Percentiles rank a stretch among this genome's conserved stretches.
Conservation (phyloP, 2,329 filamentous ascomycete species). For the Neocatenulostroma microsporum region DNA sequence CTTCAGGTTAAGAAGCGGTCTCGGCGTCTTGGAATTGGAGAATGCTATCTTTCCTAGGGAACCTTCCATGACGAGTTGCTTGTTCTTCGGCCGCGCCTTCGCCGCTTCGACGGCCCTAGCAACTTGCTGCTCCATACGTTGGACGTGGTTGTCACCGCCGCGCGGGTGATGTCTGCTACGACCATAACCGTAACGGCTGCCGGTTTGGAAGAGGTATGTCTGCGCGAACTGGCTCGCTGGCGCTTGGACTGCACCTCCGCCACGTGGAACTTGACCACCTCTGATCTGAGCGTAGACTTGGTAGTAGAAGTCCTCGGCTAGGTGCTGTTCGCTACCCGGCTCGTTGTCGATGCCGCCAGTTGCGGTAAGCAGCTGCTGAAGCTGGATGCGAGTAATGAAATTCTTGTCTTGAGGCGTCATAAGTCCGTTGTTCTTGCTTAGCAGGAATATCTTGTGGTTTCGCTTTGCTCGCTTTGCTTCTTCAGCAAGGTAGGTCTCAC, state of each 20-base stretch:
- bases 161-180: conserved; percentile 61
- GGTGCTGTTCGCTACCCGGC: conserved; percentile 62
- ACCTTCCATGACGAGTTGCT: conserved; percentile 91
- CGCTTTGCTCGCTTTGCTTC: conserved; percentile 93
- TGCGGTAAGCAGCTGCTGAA: conserved; percentile 90
- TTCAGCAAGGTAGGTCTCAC: conserved; percentile 73
- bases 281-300: conserved; percentile 95
- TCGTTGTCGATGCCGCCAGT: conserved; percentile 79
- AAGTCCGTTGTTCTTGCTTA: conserved; percentile 89
- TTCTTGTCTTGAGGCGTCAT: conserved; percentile 99
- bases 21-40: conserved; percentile 96
- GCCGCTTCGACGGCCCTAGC: conserved; percentile 94
- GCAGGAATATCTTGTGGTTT: conserved; percentile 93
- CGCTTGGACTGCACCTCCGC: no score
- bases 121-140: conserved; percentile 98
- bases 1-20: conserved; percentile 92
- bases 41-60: conserved; percentile 97
- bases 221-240: conserved; percentile 76
- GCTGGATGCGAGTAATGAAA: conserved; percentile 94
- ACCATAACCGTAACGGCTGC: conserved; percentile 66
- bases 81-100: conserved; percentile 96
- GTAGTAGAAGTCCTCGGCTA: conserved; percentile 96
- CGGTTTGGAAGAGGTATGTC: conserved; percentile 94
- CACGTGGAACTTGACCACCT: no score
- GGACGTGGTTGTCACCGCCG: conserved; percentile 91